A percentile compares a stretch with the other conserved stretches of the same genome.
Conservation (phyloP, 2,329 filamentous ascomycete species). For the Geosmithia putterillii region DNA sequence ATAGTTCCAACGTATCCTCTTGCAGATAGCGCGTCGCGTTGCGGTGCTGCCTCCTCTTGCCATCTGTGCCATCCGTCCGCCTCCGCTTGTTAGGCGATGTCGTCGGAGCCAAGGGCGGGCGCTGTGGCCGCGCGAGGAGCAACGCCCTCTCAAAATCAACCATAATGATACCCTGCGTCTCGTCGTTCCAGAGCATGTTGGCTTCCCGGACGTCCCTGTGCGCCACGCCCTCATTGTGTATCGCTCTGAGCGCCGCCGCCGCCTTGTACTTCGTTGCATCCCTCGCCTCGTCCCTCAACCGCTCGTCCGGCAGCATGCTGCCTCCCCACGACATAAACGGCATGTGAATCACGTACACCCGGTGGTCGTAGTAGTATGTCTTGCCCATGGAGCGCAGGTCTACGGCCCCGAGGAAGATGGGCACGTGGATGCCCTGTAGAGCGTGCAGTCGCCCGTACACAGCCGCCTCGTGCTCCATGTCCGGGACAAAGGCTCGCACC, state of each 20-base stretch:
- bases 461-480: conserved; percentile 20
- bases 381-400: conserved; percentile 18
- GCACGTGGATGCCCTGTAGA: conserved; percentile 19
- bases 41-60: too few species aligned
- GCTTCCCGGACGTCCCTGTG: conserved; percentile 11
- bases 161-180: conserved; percentile 12
- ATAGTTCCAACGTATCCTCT: too few species aligned
- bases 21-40: too few species aligned
- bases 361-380: conserved; percentile 18
- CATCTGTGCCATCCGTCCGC: too few species aligned
- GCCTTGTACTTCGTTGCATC: too few species aligned
- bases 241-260: not conserved
- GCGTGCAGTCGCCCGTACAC: conserved; percentile 19
- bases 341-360: conserved; percentile 18
- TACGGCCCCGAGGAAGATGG: conserved; percentile 23
- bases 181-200: conserved; percentile 14
- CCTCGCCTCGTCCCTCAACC: not conserved
- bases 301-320: not conserved
- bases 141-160: conserved; percentile 17
- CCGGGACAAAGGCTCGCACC: conserved; percentile 13
- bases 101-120: conserved; percentile 5
- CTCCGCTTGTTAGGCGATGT: not conserved
- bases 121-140: conserved; percentile 8
- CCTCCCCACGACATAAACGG: conserved; percentile 17
- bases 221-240: conserved; percentile 13